Evolutionary conservation across 1,284 basidiomycete genomes (phyloP).

Genomic region (Ceratobasidium sp.): DNA sequence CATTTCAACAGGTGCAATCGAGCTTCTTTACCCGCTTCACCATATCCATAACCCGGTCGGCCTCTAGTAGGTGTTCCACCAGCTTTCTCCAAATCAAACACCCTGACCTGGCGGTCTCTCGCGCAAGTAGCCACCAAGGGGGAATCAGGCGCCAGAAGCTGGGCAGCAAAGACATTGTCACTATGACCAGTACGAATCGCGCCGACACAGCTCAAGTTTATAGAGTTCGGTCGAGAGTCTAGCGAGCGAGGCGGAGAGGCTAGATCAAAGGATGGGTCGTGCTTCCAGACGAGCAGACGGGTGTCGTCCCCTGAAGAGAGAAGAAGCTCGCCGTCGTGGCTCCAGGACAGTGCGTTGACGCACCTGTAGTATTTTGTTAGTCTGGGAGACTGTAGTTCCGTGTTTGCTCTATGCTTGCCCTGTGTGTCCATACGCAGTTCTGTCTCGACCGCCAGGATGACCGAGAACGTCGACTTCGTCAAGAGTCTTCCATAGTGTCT

Average conservation of each 20-base stretch:
- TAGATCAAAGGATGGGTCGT: conserved; percentile 62
- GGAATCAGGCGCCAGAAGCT: conserved; percentile 82
- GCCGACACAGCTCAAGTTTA: conserved; percentile 74
- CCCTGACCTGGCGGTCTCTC: conserved; percentile 83
- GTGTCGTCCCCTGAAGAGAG: conserved; percentile 88
- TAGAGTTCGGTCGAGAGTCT: conserved; percentile 57
- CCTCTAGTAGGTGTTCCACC: conserved; percentile 58
- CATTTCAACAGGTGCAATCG: conserved; percentile 70
- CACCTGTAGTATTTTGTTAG: conserved; percentile 59
- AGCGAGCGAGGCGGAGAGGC: conserved; percentile 74
- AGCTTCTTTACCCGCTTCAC: conserved; percentile 58
- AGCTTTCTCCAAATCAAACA: conserved; percentile 80
- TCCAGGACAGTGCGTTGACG: conserved; percentile 90
- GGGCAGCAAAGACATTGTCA: conserved; percentile 89
- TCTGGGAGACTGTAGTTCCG: not conserved
- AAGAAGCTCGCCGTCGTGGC: conserved; percentile 77
- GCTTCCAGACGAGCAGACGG: conserved; percentile 66
- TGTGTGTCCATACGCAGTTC: conserved; percentile 66
- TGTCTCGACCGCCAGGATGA: conserved; percentile 56
- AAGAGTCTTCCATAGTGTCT: conserved; percentile 53
- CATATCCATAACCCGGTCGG: conserved; percentile 48
- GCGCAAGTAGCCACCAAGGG: conserved; percentile 81
- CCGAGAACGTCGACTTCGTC: conserved; percentile 77
- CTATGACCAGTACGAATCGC: conserved; percentile 84
- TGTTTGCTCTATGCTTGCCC: conserved; percentile 63